phyloP scores from a whole-genome alignment of 768 basidiomycete species.

The Floccularia luteovirens region DNA sequence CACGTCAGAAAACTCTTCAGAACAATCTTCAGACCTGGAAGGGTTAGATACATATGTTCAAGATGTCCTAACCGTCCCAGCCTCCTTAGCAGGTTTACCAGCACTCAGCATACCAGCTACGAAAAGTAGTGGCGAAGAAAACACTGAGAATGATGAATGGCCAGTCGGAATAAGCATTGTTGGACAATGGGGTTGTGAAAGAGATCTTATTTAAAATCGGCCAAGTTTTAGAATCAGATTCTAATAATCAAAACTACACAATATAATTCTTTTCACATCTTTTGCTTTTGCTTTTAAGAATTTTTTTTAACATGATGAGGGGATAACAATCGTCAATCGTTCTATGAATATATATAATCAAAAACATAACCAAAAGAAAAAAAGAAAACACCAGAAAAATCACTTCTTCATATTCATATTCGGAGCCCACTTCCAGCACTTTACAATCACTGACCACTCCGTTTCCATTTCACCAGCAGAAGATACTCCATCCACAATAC shows the following conservation, averaged over 20 bases:
- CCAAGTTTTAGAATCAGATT: no score
- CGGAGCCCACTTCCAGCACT: slow-evolving; percentile 32
- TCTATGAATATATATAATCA: no score
- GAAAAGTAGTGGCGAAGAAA: slow-evolving; percentile 16
- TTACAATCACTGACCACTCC: slow-evolving; percentile 33
- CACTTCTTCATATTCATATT: no score
- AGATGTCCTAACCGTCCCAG: slow-evolving; percentile 88
- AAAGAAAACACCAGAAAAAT: no score
- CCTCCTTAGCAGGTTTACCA: slow-evolving; percentile 84
- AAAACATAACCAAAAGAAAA: no score
- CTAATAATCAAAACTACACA: no score
- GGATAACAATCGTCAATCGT: no score
- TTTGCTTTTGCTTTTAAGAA: no score
- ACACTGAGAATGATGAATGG: slow-evolving; percentile 55
- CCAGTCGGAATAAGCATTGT: slow-evolving; percentile 79
- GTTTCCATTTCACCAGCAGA: slow-evolving; percentile 19
- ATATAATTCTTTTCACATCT: no score
- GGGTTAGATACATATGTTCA: slow-evolving; percentile 68
- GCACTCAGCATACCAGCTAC: slow-evolving; percentile 63
- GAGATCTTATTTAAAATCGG: no score
- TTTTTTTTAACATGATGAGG: no score
- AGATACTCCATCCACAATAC: slow-evolving; percentile 18
- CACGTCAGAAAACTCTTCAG: slow-evolving; percentile 5
- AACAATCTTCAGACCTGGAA: no score
- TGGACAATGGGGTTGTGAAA: slow-evolving; percentile 87